Conservation (phyloP, 2,329 filamentous ascomycete genomes). For the Stachybotrys echinatus region DNA sequence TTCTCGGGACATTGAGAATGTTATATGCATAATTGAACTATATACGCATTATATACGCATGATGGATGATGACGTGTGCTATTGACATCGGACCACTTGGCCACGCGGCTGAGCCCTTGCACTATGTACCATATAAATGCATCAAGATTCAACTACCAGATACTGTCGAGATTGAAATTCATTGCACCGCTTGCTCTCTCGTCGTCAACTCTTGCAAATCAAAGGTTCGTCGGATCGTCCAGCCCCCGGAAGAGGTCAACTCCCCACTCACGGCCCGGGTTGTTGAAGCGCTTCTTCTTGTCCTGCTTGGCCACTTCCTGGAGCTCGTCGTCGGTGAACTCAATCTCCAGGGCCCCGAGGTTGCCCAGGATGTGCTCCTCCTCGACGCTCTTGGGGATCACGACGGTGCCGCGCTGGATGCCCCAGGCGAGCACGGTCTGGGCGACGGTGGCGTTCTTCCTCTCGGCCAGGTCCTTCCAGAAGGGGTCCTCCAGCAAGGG, state of each 20-base stretch:
- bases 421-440: conserved; percentile 16
- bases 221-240: conserved; percentile 25
- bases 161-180: too few relatives aligned
- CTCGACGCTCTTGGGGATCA: conserved; percentile 14
- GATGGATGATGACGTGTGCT: too few relatives aligned
- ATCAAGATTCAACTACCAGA: too few relatives aligned
- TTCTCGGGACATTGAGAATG: too few relatives aligned
- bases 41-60: too few relatives aligned
- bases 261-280: conserved; percentile 33
- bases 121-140: too few relatives aligned
- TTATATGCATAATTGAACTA: too few relatives aligned
- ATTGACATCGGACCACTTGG: too few relatives aligned
- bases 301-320: conserved; percentile 18
- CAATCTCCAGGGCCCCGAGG: conserved; percentile 8
- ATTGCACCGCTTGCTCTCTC: too few relatives aligned
- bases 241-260: conserved; percentile 31
- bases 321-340: conserved; percentile 22
- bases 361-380: conserved; percentile 14
- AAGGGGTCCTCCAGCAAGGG: conserved; percentile 12
- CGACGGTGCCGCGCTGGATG: conserved; percentile 11
- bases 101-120: too few relatives aligned
- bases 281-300: conserved; percentile 27
- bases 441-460: conserved; percentile 14
- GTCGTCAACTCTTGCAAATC: too few relatives aligned
- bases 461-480: conserved; percentile 9